Evolutionary conservation across 2,329 filamentous ascomycete genomes (phyloP).

Genomic region (Neurospora sp.): DNA sequence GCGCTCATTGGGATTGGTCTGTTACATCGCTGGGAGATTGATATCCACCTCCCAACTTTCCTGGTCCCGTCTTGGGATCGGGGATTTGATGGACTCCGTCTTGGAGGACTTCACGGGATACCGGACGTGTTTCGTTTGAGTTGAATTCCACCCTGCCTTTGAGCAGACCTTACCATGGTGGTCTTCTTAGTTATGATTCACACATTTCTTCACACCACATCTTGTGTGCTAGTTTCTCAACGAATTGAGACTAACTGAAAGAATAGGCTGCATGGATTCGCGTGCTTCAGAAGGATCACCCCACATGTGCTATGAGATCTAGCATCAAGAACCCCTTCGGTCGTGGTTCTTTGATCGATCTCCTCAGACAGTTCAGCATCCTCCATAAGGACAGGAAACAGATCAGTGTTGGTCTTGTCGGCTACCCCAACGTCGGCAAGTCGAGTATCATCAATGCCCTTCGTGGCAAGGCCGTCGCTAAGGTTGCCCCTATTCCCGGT

Average conservation of each 20-base stretch:
- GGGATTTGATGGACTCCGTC: conserved; percentile 71
- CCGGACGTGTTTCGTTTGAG: conserved; percentile 85
- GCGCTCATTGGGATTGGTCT: conserved; percentile 69
- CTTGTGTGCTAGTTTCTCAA: conserved; percentile 19
- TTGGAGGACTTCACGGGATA: conserved; percentile 73
- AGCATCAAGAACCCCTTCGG: conserved; percentile 94
- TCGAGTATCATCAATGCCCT: conserved; percentile 96
- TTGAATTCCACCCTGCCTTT: conserved; percentile 73
- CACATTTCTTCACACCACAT: conserved; percentile 37
- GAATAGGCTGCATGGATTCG: conserved; percentile 86
- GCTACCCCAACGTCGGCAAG: conserved; percentile 80
- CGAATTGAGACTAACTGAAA: conserved; percentile 19
- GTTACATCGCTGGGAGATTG: conserved; percentile 99
- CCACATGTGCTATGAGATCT: conserved; percentile 89
- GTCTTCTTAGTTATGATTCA: conserved; percentile 99
- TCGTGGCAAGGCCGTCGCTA: conserved; percentile 88
- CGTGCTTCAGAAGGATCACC: conserved; percentile 77
- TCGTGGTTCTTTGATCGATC: conserved; percentile 85
- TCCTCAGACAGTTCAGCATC: conserved; percentile 85
- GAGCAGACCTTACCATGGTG: conserved; percentile 50
- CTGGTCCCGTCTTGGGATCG: conserved; percentile 47
- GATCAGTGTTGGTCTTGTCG: conserved; percentile 80
- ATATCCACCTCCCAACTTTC: conserved; percentile 60
- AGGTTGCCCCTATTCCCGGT: conserved; percentile 80
- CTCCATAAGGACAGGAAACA: conserved; percentile 89